A percentile compares a stretch with the other conserved stretches of the same genome.
These are phyloP conservation scores for Theobroma grandiflorum DNA, from an alignment of 441 rosid genomes.

Conservation along the genomic window DNA sequence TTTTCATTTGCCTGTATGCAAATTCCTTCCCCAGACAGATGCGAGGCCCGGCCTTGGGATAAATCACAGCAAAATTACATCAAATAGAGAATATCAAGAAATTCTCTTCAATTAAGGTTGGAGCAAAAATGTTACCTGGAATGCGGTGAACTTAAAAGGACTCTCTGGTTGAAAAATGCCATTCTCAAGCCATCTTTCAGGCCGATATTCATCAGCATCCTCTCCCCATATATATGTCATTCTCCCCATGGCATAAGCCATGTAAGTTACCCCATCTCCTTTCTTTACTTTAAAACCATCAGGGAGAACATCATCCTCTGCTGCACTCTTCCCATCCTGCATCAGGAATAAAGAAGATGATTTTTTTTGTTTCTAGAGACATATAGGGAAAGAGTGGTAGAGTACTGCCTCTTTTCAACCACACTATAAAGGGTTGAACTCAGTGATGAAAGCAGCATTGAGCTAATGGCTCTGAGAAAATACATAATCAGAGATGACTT, in stretches of 20 bases:
- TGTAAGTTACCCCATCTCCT: slow-evolving; percentile 44
- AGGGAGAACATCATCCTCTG: slow-evolving; percentile 45
- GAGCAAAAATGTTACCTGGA: slow-evolving; percentile 40
- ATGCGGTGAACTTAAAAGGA: slow-evolving; percentile 57
- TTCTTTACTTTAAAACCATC: slow-evolving; percentile 52
- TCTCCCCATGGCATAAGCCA: slow-evolving; percentile 59
- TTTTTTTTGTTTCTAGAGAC: background rate
- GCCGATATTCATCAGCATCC: slow-evolving; percentile 49
- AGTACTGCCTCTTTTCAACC: background rate
- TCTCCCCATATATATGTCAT: slow-evolving; percentile 53
- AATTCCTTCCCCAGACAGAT: slow-evolving; percentile 53
- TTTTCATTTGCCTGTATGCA: slow-evolving; percentile 43
- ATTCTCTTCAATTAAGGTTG: too few relatives aligned
- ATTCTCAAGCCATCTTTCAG: slow-evolving; percentile 54
- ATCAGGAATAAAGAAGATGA: background rate
- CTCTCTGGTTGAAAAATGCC: slow-evolving; percentile 41
- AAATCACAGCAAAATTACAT: background rate
- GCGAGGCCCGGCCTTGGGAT: slow-evolving; percentile 44
- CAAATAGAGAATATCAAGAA: background rate
- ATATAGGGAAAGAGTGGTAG: background rate
- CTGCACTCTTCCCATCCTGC: slow-evolving; percentile 52
- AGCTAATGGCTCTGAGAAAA: too few relatives aligned
- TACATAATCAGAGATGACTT: background rate
- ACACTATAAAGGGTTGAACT: too few relatives aligned
- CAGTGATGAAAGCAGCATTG: too few relatives aligned